Evolutionary conservation across 805 yeast genomes (phyloP).

Genomic region (Geotrichum ghanense): DNA sequence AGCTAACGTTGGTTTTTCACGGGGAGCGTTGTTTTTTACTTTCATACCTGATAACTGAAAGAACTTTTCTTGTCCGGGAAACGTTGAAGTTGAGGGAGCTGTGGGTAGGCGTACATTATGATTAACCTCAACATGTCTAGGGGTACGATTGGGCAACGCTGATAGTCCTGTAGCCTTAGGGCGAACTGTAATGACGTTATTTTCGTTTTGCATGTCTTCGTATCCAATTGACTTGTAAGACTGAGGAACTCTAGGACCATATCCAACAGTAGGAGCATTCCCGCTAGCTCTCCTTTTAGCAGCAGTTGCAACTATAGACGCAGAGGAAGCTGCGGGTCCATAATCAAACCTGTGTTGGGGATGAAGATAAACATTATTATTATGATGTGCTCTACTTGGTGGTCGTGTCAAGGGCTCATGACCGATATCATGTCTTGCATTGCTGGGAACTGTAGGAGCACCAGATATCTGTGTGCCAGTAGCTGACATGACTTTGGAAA

Average conservation of each 20-base stretch:
- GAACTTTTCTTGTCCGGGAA: neutral
- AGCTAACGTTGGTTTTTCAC: neutral
- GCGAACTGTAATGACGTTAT: neutral
- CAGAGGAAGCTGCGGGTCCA: neutral
- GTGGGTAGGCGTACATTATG: neutral
- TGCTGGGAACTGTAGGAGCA: neutral
- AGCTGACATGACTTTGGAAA: neutral
- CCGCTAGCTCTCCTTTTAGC: neutral
- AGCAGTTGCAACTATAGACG: neutral
- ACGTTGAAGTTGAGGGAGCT: neutral
- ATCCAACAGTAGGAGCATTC: neutral
- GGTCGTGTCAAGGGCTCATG: neutral
- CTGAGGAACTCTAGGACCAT: neutral
- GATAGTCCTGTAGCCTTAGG: neutral
- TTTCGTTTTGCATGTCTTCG: constrained; percentile 1
- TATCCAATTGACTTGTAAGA: neutral
- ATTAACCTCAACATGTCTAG: neutral
- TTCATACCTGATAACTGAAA: neutral
- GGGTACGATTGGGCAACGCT: neutral
- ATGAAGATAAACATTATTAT: neutral
- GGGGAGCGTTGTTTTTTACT: neutral
- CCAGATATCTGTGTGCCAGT: neutral
- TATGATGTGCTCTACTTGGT: neutral
- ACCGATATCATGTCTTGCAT: neutral
- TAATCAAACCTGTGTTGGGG: neutral